Conservation (phyloP, 1,139 yeast genomes). For the Hemisphaericaspora xylofermentans region DNA sequence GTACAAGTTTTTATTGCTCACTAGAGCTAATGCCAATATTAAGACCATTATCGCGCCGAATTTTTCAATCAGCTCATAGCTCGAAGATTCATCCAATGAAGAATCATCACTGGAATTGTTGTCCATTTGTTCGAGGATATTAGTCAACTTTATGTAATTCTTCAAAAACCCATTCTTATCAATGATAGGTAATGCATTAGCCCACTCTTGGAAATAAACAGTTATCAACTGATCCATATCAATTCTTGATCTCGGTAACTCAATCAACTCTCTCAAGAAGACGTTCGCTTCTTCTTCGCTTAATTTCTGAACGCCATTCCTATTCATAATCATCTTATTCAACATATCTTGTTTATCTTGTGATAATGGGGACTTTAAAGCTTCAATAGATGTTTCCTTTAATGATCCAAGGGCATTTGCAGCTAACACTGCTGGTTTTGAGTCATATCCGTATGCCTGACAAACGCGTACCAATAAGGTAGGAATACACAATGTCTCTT, state of each 20-base stretch:
- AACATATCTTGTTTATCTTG: constrained; percentile 17
- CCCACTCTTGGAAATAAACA: constrained; percentile 78
- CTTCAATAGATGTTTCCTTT: constrained; percentile 40
- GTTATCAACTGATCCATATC: constrained; percentile 59
- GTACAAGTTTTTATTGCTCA: constrained; percentile 35
- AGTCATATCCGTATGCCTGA: constrained; percentile 66
- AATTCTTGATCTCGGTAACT: constrained; percentile 51
- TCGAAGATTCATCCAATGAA: constrained; percentile 12
- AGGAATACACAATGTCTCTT: constrained; percentile 72
- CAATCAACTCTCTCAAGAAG: constrained; percentile 44
- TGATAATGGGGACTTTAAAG: constrained; percentile 10
- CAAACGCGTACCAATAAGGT: constrained; percentile 67
- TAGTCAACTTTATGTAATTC: constrained; percentile 51
- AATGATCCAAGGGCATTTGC: constrained; percentile 69
- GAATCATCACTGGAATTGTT: constrained; percentile 3
- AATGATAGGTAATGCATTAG: constrained; percentile 63
- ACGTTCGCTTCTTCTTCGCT: constrained; percentile 36
- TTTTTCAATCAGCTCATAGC: constrained; percentile 45
- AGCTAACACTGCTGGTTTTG: constrained; percentile 64
- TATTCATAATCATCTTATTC: constrained; percentile 30
- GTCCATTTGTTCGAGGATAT: constrained; percentile 34
- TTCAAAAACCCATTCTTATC: constrained; percentile 64
- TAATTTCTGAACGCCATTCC: constrained; percentile 27
- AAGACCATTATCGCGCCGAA: constrained; percentile 62
- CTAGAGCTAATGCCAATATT: constrained; percentile 57